phyloP scores from a whole-genome alignment of 306 rosid genomes.

The Ormosia emarginata region DNA sequence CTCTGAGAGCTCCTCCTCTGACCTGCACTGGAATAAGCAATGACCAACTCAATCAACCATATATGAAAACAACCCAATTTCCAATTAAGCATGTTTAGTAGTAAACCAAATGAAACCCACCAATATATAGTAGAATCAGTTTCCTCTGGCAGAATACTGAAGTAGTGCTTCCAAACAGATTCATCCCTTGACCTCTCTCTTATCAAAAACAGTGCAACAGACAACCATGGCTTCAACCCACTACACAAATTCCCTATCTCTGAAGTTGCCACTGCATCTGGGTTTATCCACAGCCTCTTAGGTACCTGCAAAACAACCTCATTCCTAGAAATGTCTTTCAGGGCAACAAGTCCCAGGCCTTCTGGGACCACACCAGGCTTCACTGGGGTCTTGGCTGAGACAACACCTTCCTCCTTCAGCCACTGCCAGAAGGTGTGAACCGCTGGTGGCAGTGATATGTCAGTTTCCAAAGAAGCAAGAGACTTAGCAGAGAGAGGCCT shows the following conservation, averaged over 20 bases:
- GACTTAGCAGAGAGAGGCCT: constrained; percentile 33
- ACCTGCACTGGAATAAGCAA: constrained; percentile 95
- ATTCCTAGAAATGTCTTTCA: constrained; percentile 58
- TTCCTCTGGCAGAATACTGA: constrained; percentile 59
- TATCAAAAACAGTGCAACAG: constrained; percentile 73
- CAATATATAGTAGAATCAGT: constrained; percentile 88
- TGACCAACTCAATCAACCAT: constrained; percentile 58
- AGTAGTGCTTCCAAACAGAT: constrained; percentile 72
- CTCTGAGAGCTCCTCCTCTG: constrained; percentile 93
- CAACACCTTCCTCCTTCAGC: constrained; percentile 76
- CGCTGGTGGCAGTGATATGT: constrained; percentile 52
- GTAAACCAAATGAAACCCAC: constrained; percentile 53
- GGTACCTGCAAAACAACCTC: constrained; percentile 93
- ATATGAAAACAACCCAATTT: constrained; percentile 2
- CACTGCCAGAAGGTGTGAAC: constrained; percentile 84
- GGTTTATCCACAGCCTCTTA: constrained; percentile 88
- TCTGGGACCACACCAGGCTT: constrained; percentile 70
- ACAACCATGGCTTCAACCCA: constrained; percentile 84
- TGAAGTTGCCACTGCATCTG: constrained; percentile 81
- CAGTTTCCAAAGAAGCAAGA: constrained; percentile 43
- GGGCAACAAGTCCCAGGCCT: constrained; percentile 76
- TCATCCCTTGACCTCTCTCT: constrained; percentile 64
- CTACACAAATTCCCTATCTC: constrained; percentile 74
- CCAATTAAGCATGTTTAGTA: background rate
- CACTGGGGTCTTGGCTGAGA: constrained; percentile 71